A percentile compares a stretch with the other conserved stretches of the same genome.
Conservation (phyloP, 169 alveolate species). For the Babesia bovis region DNA sequence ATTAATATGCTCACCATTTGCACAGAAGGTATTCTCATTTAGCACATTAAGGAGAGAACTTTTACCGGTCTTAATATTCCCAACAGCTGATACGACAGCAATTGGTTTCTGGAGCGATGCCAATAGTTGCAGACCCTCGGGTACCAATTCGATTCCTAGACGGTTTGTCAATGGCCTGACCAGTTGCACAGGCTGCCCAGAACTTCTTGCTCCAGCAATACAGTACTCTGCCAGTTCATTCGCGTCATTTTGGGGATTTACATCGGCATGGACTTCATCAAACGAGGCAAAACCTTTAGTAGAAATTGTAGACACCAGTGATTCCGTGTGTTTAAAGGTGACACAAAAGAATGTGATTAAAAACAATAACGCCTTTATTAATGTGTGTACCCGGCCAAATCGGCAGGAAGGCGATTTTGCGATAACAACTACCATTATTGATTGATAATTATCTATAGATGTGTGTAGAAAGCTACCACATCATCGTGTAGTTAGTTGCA, state of each 20-base stretch:
- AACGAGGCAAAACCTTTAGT: too few species aligned
- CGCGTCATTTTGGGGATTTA: not conserved
- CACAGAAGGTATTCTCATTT: constrained; percentile 68
- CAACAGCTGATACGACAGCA: constrained; percentile 79
- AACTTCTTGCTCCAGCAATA: constrained; percentile 3
- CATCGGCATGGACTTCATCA: too few species aligned
- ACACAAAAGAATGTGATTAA: too few species aligned
- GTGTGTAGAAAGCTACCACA: too few species aligned
- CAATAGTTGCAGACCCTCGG: constrained; percentile 66
- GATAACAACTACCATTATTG: too few species aligned
- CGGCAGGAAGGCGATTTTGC: too few species aligned
- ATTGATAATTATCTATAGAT: too few species aligned
- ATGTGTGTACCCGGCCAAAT: too few species aligned
- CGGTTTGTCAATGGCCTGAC: constrained; percentile 72
- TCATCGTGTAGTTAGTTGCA: too few species aligned
- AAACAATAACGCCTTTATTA: too few species aligned
- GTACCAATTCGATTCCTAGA: constrained; percentile 68
- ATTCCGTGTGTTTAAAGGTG: too few species aligned
- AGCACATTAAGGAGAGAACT: constrained; percentile 72
- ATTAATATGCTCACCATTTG: constrained; percentile 34
- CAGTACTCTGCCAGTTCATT: constrained; percentile 7
- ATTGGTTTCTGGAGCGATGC: constrained; percentile 72
- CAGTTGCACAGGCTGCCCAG: constrained; percentile 73
- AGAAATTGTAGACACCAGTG: too few species aligned
- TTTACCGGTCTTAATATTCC: constrained; percentile 79